Base-by-base conservation (phyloP, 2,329 filamentous ascomycete species). In the Sclerotinia nivalis region DNA sequence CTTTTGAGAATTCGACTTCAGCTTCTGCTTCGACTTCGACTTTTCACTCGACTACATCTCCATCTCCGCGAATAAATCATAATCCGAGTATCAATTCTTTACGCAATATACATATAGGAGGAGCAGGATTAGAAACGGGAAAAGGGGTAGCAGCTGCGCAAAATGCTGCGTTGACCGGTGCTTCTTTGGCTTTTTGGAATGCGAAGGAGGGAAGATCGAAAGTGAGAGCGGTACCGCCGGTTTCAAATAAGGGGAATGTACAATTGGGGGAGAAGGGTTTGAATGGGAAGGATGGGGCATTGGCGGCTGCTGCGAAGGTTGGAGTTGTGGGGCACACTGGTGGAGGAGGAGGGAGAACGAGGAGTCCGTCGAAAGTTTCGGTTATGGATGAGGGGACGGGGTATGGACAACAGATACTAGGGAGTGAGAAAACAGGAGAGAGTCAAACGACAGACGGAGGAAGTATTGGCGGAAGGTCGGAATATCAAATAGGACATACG, bases 291-390 rank as follows among this genome's bases (percentile, higher is more conserved):
- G 78, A 83, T 79, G 82, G 80, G 55, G 83, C 82, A 18, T 75
- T 83, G 71, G 80, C 82, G 34, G 83, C 82, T 47, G 83, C 83
- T 22, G 81, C 74, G 81, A 78, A 71, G 78, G 78, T 67, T 69
- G 72, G 69, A n/a, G 25, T 40, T 54, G 65, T 43, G 62, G 37
- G 40, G 34, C 40, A 61, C 43, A 70, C 31, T 20, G 47, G 4
- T 25, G 13, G n/a, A 34, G 60, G 45, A 40, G 61, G 61, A 34
- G 70, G 68, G 40, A 68, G 65, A 62, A 66, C 66, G n/a, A 68
- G 61, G 10, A 71, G 72, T 4, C 37, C 37, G 25, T 67, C 69
- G 45, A 71, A 64, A n/a, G 52, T 58, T 31, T 67, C 66, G 52
- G 47, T 56, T 7, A 34, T 60, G 55, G 69, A 68, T 28, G n/a